A percentile compares a stretch with the other conserved stretches of the same genome.
phyloP scores from a whole-genome alignment of 371 early-diverging fungal genomes.

The Mucor velutinosus region DNA sequence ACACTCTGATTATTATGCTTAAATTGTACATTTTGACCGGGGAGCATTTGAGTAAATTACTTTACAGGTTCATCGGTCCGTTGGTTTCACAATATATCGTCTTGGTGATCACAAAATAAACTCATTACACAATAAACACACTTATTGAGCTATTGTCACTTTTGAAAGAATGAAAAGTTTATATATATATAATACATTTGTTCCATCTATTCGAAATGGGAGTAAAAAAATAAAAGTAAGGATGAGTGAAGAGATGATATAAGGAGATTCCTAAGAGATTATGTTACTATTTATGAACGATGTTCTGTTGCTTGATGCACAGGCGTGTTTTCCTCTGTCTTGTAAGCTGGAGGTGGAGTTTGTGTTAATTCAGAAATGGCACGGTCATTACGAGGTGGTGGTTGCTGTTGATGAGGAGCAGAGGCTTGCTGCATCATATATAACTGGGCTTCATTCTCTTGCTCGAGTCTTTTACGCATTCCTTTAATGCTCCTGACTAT shows the following conservation, averaged over 20 bases:
- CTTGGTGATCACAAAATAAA: constrained; percentile 9
- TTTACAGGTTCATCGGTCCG: background rate
- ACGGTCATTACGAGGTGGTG: constrained; percentile 4
- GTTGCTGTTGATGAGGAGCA: constrained; percentile 5
- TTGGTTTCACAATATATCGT: constrained; percentile 6
- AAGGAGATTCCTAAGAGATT: background rate
- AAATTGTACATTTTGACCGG: background rate
- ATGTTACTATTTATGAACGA: background rate
- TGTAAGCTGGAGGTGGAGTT: constrained; percentile 23
- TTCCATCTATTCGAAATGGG: background rate
- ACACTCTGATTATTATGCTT: background rate
- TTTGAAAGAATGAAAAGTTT: background rate
- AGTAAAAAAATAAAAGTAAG: background rate
- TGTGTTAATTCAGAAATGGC: constrained; percentile 13
- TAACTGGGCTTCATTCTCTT: constrained; percentile 29
- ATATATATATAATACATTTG: constrained; percentile 10
- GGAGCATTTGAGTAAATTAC: background rate
- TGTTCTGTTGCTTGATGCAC: background rate
- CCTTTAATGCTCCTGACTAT: constrained; percentile 28
- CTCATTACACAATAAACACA: background rate
- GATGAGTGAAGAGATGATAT: background rate
- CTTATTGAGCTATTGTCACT: background rate
- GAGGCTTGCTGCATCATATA: constrained; percentile 30
- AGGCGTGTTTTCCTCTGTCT: constrained; percentile 13
- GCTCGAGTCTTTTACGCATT: constrained; percentile 32